A percentile compares a stretch with the other conserved stretches of the same genome.
These are phyloP conservation scores for Chrysanthemum lavandulifolium DNA, from an alignment of 129 eudicot genomes.

Conservation along the genomic window DNA sequence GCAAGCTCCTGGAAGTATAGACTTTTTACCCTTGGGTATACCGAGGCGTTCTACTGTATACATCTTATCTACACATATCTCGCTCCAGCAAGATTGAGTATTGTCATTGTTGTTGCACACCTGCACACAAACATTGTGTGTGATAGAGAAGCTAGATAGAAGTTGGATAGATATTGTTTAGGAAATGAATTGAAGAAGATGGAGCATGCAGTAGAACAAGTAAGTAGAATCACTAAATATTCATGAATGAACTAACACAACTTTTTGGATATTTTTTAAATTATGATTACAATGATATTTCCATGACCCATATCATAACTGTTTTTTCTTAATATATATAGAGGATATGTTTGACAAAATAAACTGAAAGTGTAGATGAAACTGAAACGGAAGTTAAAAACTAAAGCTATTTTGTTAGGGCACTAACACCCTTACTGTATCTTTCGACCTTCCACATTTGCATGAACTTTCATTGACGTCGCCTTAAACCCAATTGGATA, in stretches of 20 bases:
- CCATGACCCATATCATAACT: not conserved
- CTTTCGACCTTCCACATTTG: no score
- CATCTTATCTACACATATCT: not conserved
- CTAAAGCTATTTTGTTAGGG: no score
- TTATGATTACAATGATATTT: not conserved
- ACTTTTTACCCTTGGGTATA: no score
- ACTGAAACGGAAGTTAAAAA: no score
- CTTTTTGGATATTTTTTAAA: not conserved
- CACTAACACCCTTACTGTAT: no score
- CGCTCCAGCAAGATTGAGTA: no score
- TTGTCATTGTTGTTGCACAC: not conserved
- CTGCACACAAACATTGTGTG: not conserved
- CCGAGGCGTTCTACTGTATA: no score
- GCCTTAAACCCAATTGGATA: no score
- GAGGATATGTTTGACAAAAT: no score
- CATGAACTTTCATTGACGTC: no score
- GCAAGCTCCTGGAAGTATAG: no score
- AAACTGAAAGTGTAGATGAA: no score
- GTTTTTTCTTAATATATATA: not conserved
- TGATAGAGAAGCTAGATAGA: not conserved
- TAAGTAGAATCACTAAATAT: slow-evolving; percentile 5
- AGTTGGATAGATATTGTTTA: not conserved
- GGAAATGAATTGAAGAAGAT: not conserved
- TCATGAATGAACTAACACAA: slow-evolving; percentile 18
- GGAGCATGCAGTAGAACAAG: slow-evolving; percentile 3